Percentiles rank a stretch among this genome's conserved stretches.
Evolutionary conservation across 176 grass and related monocot genomes (phyloP).

Genomic region (Aegilops speltoides): DNA sequence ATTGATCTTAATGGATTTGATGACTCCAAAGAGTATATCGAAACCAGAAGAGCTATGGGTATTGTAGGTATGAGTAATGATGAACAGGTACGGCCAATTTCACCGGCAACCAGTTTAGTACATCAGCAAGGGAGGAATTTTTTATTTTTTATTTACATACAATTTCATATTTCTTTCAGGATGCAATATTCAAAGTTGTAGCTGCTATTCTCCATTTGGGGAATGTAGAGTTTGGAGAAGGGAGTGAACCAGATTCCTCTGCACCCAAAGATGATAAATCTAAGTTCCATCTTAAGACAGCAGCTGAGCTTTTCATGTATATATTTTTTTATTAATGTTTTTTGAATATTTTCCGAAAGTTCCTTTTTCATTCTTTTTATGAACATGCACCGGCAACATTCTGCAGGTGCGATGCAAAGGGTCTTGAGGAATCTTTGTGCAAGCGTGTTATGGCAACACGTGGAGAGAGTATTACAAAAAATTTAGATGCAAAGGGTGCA

Average conservation of each 20-base stretch:
- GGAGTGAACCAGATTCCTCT: constrained; percentile 82
- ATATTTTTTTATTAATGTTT: constrained; percentile 1
- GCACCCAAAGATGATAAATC: constrained; percentile 87
- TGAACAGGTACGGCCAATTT: constrained; percentile 67
- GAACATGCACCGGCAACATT: constrained; percentile 26
- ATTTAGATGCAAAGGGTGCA: constrained; percentile 70
- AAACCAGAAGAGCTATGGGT: constrained; percentile 87
- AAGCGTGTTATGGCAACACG: constrained; percentile 96
- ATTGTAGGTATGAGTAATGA: constrained; percentile 79
- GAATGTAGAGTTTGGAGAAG: constrained; percentile 85
- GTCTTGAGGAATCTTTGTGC: constrained; percentile 79
- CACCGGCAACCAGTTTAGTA: constrained; percentile 4
- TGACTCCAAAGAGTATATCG: constrained; percentile 78
- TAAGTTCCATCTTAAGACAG: constrained; percentile 78
- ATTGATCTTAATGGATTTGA: constrained; percentile 79
- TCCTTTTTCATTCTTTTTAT: constrained; percentile 16
- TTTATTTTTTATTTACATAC: background rate
- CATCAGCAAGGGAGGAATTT: background rate
- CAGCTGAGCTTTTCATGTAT: constrained; percentile 98
- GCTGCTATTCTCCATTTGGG: constrained; percentile 98
- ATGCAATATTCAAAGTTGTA: constrained; percentile 92
- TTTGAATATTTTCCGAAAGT: constrained; percentile 15
- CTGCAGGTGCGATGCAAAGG: constrained; percentile 71
- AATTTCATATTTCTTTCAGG: constrained; percentile 39
- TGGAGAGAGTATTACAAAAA: constrained; percentile 89